These are phyloP conservation scores for Aspergillus pseudoglaucus DNA, from an alignment of 2,329 filamentous ascomycete genomes.

Conservation along the genomic window DNA sequence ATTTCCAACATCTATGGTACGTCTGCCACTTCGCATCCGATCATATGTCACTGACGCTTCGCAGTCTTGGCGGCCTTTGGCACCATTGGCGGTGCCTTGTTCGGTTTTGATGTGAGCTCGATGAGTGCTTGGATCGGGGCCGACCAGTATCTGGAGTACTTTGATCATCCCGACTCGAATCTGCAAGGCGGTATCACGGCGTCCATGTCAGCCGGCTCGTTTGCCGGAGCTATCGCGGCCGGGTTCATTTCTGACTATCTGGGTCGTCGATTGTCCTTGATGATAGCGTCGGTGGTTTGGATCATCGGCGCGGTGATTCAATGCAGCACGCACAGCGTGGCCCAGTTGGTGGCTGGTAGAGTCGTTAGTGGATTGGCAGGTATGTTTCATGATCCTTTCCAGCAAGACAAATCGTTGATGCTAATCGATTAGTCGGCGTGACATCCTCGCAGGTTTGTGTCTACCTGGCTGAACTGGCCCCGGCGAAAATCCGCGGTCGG, in stretches of 20 bases:
- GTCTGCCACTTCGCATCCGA: neutral
- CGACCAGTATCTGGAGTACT: conserved; percentile 49
- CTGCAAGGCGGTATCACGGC: conserved; percentile 53
- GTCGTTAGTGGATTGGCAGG: conserved; percentile 36
- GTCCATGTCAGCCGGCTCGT: conserved; percentile 65
- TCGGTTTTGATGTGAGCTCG: conserved; percentile 52
- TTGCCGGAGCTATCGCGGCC: conserved; percentile 51
- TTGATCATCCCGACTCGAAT: conserved; percentile 40
- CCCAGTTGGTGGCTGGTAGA: conserved; percentile 44
- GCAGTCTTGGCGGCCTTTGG: conserved; percentile 48
- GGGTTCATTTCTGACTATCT: conserved; percentile 30
- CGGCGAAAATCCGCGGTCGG: conserved; percentile 35
- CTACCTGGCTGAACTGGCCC: conserved; percentile 40
- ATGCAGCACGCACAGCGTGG: conserved; percentile 25
- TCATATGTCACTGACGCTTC: neutral
- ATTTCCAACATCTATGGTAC: conserved; percentile 45
- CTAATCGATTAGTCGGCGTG: conserved; percentile 27
- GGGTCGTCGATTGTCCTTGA: conserved; percentile 38
- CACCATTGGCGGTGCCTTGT: conserved; percentile 51
- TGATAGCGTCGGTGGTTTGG: conserved; percentile 28
- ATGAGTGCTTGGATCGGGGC: conserved; percentile 44
- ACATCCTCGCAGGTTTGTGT: conserved; percentile 41
- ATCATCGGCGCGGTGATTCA: conserved; percentile 30
- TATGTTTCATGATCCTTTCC: conserved; percentile 3
- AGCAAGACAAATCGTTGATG: neutral